Evolutionary conservation across 2,329 filamentous ascomycete genomes (phyloP).

Genomic region (Arthrobotrys conoides): DNA sequence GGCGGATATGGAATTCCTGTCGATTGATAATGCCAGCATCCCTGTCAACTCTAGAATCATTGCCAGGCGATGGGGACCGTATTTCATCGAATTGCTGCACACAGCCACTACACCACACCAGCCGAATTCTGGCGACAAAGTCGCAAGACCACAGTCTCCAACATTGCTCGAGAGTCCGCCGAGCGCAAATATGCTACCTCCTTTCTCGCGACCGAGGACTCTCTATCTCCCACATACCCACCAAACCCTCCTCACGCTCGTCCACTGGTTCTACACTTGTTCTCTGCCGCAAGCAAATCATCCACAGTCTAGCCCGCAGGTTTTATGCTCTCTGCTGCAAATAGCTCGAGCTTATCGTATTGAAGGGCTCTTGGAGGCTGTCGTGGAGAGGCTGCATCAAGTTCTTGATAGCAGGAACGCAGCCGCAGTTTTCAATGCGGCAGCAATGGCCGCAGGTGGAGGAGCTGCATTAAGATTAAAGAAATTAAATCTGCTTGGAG

Average conservation of each 20-base stretch:
- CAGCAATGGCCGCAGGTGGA: constrained; percentile 96
- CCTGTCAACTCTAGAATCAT: constrained; percentile 93
- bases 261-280: constrained; percentile 95
- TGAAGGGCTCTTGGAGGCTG: constrained; percentile 90
- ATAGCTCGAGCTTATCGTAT: constrained; percentile 93
- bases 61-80: constrained; percentile 90
- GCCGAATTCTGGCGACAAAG: constrained; percentile 29
- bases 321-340: constrained; percentile 93
- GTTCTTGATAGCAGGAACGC: constrained; percentile 93
- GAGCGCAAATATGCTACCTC: constrained; percentile 68
- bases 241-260: constrained; percentile 87
- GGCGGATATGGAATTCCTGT: constrained; percentile 95
- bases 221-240: constrained; percentile 94
- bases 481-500: constrained; percentile 72
- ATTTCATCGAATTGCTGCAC: constrained; percentile 90
- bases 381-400: constrained; percentile 89
- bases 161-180: constrained; percentile 79
- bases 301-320: constrained; percentile 89
- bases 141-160: constrained; percentile 72
- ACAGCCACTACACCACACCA: constrained; percentile 73
- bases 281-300: constrained; percentile 83
- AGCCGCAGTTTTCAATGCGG: constrained; percentile 96
- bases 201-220: constrained; percentile 79
- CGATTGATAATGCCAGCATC: constrained; percentile 89
- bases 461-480: constrained; percentile 82